Conservation (phyloP, 2,329 filamentous ascomycete genomes). For the Cladorrhinum sp. region DNA sequence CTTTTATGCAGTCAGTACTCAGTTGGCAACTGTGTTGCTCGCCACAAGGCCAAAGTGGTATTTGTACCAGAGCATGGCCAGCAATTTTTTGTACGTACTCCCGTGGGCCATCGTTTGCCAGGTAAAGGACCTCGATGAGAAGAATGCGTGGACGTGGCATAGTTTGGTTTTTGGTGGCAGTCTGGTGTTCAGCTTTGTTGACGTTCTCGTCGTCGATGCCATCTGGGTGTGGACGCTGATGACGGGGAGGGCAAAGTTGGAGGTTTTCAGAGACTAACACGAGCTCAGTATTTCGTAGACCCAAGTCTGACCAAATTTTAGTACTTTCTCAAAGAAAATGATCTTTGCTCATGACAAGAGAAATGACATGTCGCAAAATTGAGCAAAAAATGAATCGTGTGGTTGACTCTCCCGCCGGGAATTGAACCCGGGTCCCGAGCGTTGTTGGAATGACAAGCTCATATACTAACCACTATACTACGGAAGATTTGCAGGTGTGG, state of each 20-base stretch:
- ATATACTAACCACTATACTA: no score
- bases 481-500: no score
- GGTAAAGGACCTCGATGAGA: slow-evolving; percentile 42
- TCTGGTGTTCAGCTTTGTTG: slow-evolving; percentile 63
- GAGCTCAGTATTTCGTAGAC: no score
- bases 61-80: slow-evolving; percentile 62
- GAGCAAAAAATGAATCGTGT: no score
- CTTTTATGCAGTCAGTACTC: slow-evolving; percentile 63
- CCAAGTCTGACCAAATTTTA: no score
- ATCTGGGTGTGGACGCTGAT: slow-evolving; percentile 52
- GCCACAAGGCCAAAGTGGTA: slow-evolving; percentile 66
- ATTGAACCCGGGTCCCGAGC: no score
- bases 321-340: no score
- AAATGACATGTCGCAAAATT: not conserved
- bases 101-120: slow-evolving; percentile 67
- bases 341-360: no score
- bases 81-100: slow-evolving; percentile 66
- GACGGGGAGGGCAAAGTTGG: slow-evolving; percentile 42
- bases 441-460: no score
- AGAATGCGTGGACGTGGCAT: slow-evolving; percentile 65
- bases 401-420: no score
- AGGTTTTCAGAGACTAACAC: slow-evolving; percentile 30
- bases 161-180: slow-evolving; percentile 65
- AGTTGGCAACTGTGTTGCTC: slow-evolving; percentile 62
- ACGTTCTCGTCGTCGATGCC: slow-evolving; percentile 47